These are phyloP conservation scores for Ensete glaucum DNA, from an alignment of 176 grass and related monocot species.

Conservation along the genomic window DNA sequence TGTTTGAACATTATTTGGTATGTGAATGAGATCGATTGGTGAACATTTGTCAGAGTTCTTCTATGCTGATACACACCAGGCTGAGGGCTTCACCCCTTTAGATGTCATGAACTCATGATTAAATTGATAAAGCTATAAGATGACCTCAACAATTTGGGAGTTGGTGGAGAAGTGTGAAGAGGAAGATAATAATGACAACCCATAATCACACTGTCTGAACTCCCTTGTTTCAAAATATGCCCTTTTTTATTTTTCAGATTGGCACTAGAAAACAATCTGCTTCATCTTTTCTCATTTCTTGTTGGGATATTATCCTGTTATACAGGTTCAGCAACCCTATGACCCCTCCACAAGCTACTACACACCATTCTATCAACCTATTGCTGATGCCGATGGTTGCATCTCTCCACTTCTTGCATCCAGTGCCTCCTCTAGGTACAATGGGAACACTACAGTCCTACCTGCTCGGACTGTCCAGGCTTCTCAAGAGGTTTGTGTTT, in stretches of 20 bases:
- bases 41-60: too few species aligned
- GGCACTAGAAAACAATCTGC: neutral
- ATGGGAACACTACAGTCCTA: slow-evolving; percentile 43
- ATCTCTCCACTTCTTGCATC: slow-evolving; percentile 45
- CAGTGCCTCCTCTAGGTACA: slow-evolving; percentile 48
- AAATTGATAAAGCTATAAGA: too few species aligned
- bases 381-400: slow-evolving; percentile 47
- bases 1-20: too few species aligned
- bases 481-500: slow-evolving; percentile 57
- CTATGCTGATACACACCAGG: too few species aligned
- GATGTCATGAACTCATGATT: too few species aligned
- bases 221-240: neutral
- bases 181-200: neutral
- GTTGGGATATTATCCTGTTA: neutral
- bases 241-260: neutral
- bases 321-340: slow-evolving; percentile 52
- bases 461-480: slow-evolving; percentile 51
- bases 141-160: too few species aligned
- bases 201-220: neutral
- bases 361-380: slow-evolving; percentile 41
- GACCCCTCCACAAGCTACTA: slow-evolving; percentile 48
- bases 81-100: too few species aligned
- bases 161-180: too few species aligned
- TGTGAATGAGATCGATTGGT: too few species aligned
- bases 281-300: neutral